A percentile compares a stretch with the other conserved stretches of the same genome.
phyloP scores from a whole-genome alignment of 2,329 filamentous ascomycete species.

The Colletotrichum sublineola region DNA sequence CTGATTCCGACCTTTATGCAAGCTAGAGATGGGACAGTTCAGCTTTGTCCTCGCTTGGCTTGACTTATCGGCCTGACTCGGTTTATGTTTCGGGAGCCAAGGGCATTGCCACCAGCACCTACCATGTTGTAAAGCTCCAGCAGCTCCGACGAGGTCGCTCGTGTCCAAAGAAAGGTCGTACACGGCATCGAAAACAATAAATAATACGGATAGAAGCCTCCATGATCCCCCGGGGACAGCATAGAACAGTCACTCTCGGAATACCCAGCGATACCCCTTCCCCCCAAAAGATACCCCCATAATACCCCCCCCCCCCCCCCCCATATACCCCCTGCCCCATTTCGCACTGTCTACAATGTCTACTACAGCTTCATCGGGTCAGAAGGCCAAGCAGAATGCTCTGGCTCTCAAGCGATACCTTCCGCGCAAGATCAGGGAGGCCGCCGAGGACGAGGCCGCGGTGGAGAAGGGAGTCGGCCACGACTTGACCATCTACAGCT shows the following conservation, averaged over 20 bases:
- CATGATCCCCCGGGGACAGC: constrained; percentile 6
- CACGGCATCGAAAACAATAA: constrained; percentile 36
- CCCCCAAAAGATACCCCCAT: constrained; percentile 27
- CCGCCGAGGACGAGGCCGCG: constrained; percentile 41
- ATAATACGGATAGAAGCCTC: constrained; percentile 36
- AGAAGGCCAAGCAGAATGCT: constrained; percentile 41
- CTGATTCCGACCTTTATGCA: constrained; percentile 39
- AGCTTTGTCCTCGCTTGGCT: constrained; percentile 42
- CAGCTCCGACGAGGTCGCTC: constrained; percentile 33
- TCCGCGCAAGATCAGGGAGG: constrained; percentile 39
- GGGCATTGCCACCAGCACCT: constrained; percentile 40
- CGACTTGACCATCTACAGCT: constrained; percentile 43
- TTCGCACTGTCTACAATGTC: constrained; percentile 33
- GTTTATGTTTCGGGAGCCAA: constrained; percentile 37
- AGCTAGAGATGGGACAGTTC: constrained; percentile 36
- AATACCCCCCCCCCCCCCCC: constrained; percentile 14
- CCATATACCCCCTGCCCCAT: constrained; percentile 17
- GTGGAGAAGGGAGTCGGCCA: constrained; percentile 41
- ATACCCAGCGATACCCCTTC: constrained; percentile 39
- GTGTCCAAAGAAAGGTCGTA: constrained; percentile 13
- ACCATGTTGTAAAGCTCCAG: constrained; percentile 42
- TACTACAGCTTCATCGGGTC: constrained; percentile 27
- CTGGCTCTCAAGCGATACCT: constrained; percentile 39
- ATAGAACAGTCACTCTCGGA: constrained; percentile 38
- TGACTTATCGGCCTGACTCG: constrained; percentile 34